Evolutionary conservation across 2,329 filamentous ascomycete genomes (phyloP).

Genomic region (Piedraia hortae): DNA sequence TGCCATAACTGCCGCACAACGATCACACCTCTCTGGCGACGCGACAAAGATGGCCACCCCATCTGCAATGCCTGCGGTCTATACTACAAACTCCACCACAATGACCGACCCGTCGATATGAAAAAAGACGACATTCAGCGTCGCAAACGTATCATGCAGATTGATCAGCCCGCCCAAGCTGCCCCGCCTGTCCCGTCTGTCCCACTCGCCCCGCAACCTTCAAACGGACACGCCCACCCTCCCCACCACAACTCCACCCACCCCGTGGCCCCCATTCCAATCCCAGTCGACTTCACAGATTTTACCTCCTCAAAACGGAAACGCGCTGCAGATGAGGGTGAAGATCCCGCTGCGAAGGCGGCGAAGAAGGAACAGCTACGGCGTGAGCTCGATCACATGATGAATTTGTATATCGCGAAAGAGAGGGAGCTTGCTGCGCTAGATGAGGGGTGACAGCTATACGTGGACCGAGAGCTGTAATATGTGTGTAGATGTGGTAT

Average conservation of each 20-base stretch:
- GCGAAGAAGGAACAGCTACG: slow-evolving; percentile 39
- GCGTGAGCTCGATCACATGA: slow-evolving; percentile 50
- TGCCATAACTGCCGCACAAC: slow-evolving; percentile 95
- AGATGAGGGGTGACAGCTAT: slow-evolving; percentile 4
- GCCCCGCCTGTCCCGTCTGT: not conserved
- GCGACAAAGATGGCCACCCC: slow-evolving; percentile 80
- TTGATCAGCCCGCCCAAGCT: not conserved
- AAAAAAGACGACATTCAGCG: slow-evolving; percentile 95
- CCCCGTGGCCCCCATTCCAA: too few species aligned
- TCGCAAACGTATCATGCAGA: slow-evolving; percentile 71
- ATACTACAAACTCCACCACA: slow-evolving; percentile 87
- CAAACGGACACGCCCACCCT: too few species aligned
- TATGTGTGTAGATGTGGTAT: too few species aligned
- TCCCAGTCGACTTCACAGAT: slow-evolving; percentile 14
- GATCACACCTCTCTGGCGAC: slow-evolving; percentile 81
- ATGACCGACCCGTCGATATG: slow-evolving; percentile 89
- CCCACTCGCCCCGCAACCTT: too few species aligned
- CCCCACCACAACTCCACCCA: too few species aligned
- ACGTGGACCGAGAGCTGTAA: too few species aligned
- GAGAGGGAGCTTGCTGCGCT: slow-evolving; percentile 37
- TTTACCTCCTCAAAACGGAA: slow-evolving; percentile 20
- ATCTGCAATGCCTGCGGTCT: slow-evolving; percentile 96
- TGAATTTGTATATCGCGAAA: slow-evolving; percentile 42
- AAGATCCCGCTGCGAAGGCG: slow-evolving; percentile 16
- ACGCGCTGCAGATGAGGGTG: slow-evolving; percentile 19